Evolutionary conservation across 768 basidiomycete species (phyloP).

Genomic region (Paxillus involutus): DNA sequence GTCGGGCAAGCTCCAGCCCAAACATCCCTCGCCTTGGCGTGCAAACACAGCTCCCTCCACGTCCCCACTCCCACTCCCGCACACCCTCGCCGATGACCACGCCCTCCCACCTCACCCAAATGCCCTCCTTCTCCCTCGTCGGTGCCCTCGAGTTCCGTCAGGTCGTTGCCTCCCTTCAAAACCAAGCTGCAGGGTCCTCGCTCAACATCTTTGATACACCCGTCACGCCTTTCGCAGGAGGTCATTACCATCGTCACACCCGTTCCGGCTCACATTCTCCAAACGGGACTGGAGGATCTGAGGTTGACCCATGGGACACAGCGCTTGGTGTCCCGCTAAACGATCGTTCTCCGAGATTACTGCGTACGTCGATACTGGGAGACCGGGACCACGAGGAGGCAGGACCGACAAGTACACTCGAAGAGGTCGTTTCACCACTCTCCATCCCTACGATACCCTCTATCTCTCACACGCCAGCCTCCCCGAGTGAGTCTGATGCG

Average conservation of each 20-base stretch:
- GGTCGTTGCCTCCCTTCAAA: slow-evolving; percentile 78
- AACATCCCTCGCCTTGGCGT: slow-evolving; percentile 36
- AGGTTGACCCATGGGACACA: slow-evolving; percentile 52
- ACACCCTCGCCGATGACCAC: slow-evolving; percentile 50
- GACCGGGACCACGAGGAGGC: slow-evolving; percentile 15
- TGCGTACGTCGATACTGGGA: slow-evolving; percentile 29
- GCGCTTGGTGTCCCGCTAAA: slow-evolving; percentile 50
- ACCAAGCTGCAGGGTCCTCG: slow-evolving; percentile 59
- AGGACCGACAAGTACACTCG: slow-evolving; percentile 4
- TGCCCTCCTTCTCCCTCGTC: slow-evolving; percentile 88
- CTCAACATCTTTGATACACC: slow-evolving; percentile 66
- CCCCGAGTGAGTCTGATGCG: slow-evolving; percentile 38
- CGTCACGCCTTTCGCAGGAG: slow-evolving; percentile 71
- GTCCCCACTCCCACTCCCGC: slow-evolving; percentile 38
- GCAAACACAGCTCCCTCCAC: slow-evolving; percentile 40
- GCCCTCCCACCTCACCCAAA: slow-evolving; percentile 42
- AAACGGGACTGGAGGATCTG: slow-evolving; percentile 17
- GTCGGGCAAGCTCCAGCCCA: slow-evolving; percentile 39
- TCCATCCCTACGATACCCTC: slow-evolving; percentile 46
- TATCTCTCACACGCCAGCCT: slow-evolving; percentile 56
- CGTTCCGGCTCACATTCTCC: slow-evolving; percentile 34
- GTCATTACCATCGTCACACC: slow-evolving; percentile 58
- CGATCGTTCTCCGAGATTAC: slow-evolving; percentile 43
- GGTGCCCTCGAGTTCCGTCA: slow-evolving; percentile 96
- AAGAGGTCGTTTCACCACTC: slow-evolving; percentile 13